Base-by-base conservation (phyloP, 139 green algal species). In the Medakamo hakoo region DNA sequence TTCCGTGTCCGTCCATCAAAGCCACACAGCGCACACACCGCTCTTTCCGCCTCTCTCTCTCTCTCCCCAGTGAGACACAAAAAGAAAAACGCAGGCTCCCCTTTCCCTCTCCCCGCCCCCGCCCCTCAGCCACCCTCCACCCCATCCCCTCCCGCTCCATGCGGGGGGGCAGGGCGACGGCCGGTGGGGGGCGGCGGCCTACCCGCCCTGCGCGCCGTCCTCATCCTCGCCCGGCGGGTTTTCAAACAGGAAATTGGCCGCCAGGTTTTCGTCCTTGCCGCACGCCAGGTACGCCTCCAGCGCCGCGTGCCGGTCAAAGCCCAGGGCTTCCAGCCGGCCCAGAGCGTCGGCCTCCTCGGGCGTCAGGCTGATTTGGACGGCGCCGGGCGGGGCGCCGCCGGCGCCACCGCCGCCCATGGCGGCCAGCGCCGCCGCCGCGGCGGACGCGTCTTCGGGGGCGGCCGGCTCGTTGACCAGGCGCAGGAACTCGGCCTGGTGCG, bases 211-310 rank as follows among this genome's bases (percentile, higher is more conserved):
- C 19, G 1, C 19, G 48, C 19, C 19, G 48, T 56, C 48, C 19
- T 18, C n/a, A n/a, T n/a, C n/a, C n/a, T n/a, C n/a, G n/a, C n/a
- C n/a, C n/a, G 28, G 27, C 63, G 9, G 9, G 58, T 88, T 76
- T 64, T 98, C 87, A 27, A 96, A 74, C 56, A 99, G 79, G 76
- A 88, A 97, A 74, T 98, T 99, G 24, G 93, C 93, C n/a, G 93
- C 93, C 59, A 96, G 62, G 66, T 88, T 78, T 73, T 97, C 92
- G 64, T 97, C 89, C 68, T 87, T 93, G 65, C 97, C 93, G 77
- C 93, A 99, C 2, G 87, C 83, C 58, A 99, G 72, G 77, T 88
- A 97, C 4, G 93, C 93, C 76, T 99, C 82, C 5, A 95, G 73
- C 70, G 76, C 87, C 0, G 68, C 58, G 5, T 23, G 18, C 20